These are phyloP conservation scores for Corchorus olitorius DNA, from an alignment of 345 rosid species.

Conservation along the genomic window DNA sequence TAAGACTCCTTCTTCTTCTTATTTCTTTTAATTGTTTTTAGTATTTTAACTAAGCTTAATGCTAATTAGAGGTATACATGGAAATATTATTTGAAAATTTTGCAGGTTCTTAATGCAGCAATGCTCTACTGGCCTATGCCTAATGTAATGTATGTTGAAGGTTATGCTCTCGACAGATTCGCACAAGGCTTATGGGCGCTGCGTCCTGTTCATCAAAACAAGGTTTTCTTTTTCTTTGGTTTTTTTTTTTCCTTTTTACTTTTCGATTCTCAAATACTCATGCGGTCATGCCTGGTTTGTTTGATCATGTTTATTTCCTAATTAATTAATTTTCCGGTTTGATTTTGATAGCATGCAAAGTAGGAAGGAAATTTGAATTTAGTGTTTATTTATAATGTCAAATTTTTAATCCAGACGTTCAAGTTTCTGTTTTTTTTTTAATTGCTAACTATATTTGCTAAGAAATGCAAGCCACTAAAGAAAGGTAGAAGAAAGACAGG, in stretches of 20 bases:
- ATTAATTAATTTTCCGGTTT: background rate
- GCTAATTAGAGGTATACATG: background rate
- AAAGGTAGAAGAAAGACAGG: no score
- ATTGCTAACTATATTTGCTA: background rate
- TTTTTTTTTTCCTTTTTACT: background rate
- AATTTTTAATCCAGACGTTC: background rate
- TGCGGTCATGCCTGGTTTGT: no score
- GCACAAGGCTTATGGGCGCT: conserved; percentile 62
- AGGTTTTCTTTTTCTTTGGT: conserved; percentile 29
- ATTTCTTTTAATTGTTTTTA: background rate
- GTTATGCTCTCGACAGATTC: conserved; percentile 64
- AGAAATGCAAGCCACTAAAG: background rate
- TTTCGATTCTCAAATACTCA: background rate
- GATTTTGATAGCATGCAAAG: background rate
- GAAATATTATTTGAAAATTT: background rate
- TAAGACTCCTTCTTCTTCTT: conserved; percentile 12
- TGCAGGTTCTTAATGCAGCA: conserved; percentile 69
- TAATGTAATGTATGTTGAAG: conserved; percentile 63
- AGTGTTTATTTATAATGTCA: background rate
- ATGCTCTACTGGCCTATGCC: conserved; percentile 70
- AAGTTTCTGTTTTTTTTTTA: background rate
- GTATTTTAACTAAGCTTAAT: background rate
- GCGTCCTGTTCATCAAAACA: conserved; percentile 63
- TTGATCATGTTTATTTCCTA: background rate
- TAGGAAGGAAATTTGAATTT: background rate